Evolutionary conservation across 2,329 filamentous ascomycete genomes (phyloP), one percentile per base, ranked within the genome.

Genomic region (Colletotrichum musicola): DNA sequence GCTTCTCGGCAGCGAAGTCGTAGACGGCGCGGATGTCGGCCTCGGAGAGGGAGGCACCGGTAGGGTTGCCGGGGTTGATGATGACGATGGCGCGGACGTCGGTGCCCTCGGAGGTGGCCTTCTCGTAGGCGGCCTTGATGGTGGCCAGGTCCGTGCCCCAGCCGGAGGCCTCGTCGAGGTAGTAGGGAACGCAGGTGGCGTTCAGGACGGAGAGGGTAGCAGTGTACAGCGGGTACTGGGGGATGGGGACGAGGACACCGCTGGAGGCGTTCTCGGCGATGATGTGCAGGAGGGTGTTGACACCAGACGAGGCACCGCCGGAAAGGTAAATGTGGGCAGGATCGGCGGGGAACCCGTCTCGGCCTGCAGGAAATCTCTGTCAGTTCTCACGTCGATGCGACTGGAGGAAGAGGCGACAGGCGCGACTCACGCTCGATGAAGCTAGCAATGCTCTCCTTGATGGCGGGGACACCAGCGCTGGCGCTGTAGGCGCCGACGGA

Each of bases 51-150:
- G 92, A 96, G 58, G 94, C 94, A 73, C 96, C 96, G 2, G 96
- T 99, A 4, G 96, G 96, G 84, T 99, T 99, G 68, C 96, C 96
- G 0, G 96, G 96, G 87, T 99, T 99, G 85, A 99, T 99, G 75
- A 99, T 92, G 73, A 96, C 95, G 74, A 99, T 94, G 74, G 93
- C 93, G 75, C 95, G 93, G 62, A 98, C 93, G 74, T 98, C 94
- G 69, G 90, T 91, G 71, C 94, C 95, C 60, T 93, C 88, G 61
- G 85, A 83, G 78, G 91, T 89, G 72, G 95, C 95, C 77, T 93
- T 89, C 65, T 89, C 85, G 77, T 96, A 89, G 1, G 94, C 87
- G 46, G 87, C 79, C 74, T 89, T 89, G 81, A 99, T 96, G 53
- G 89, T 88, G n/a, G 87, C 84, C 49, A 98, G 82, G 77, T 97